Percentiles rank a stretch among this genome's conserved stretches.
Evolutionary conservation across 306 rosid species (phyloP).

Genomic region (Prunus davidiana): DNA sequence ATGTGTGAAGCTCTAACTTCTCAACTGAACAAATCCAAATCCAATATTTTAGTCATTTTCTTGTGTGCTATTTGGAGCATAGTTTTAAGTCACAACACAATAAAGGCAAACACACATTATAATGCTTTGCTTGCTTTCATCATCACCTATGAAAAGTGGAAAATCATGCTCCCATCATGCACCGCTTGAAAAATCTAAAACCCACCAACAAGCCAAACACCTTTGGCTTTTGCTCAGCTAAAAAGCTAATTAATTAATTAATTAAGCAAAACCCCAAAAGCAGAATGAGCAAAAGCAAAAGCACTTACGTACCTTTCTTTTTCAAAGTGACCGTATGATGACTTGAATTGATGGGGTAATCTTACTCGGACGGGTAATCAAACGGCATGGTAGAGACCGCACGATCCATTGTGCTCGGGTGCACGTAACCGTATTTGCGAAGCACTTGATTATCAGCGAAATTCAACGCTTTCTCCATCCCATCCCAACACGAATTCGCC

Average conservation of each 20-base stretch:
- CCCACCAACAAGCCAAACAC: background rate
- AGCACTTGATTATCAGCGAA: constrained; percentile 89
- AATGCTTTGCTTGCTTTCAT: background rate
- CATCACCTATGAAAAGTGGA: background rate
- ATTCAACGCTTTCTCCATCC: constrained; percentile 59
- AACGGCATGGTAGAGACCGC: constrained; percentile 48
- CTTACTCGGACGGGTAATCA: constrained; percentile 46
- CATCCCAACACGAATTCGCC: constrained; percentile 64
- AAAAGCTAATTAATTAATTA: background rate
- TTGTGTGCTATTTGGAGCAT: background rate
- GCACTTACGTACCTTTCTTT: background rate
- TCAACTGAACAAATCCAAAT: background rate
- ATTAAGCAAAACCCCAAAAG: background rate
- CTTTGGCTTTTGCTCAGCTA: background rate
- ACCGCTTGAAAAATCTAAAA: background rate
- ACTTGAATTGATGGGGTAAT: background rate
- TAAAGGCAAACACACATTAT: background rate
- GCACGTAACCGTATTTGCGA: constrained; percentile 56
- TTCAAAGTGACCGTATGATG: background rate
- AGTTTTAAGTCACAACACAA: background rate
- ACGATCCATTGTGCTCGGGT: constrained; percentile 32
- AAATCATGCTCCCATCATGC: constrained; percentile 10
- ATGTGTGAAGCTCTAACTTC: background rate
- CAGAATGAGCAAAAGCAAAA: background rate
- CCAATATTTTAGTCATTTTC: background rate